Conservation (phyloP, 371 early-diverging fungal species). For the Saksenaea vasiformis region DNA sequence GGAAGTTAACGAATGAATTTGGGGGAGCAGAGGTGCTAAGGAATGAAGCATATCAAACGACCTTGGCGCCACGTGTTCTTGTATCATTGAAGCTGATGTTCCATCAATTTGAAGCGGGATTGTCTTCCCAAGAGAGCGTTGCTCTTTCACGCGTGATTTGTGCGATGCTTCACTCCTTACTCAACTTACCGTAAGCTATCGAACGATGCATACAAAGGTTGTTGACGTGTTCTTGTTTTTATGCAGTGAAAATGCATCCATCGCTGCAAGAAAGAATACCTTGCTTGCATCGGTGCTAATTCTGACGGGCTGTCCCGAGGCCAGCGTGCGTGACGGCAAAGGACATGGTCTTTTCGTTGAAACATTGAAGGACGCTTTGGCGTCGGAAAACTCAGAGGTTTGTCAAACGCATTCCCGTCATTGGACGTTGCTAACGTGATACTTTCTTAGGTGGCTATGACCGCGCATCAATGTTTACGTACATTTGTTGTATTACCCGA, state of each 20-base stretch:
- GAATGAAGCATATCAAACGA: constrained; percentile 28
- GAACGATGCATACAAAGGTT: not conserved
- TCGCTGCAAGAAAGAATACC: constrained; percentile 34
- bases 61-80: constrained; percentile 43
- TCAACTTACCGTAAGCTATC: constrained; percentile 10
- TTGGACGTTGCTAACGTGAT: not conserved
- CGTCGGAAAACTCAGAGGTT: constrained; percentile 33
- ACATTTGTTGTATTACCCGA: constrained; percentile 46
- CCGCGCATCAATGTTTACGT: constrained; percentile 54
- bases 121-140: constrained; percentile 22
- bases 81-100: constrained; percentile 45
- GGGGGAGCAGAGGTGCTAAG: constrained; percentile 27
- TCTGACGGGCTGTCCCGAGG: constrained; percentile 46
- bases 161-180: constrained; percentile 35
- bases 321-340: constrained; percentile 26
- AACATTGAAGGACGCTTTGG: constrained; percentile 28
- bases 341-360: constrained; percentile 26
- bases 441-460: constrained; percentile 31
- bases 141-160: constrained; percentile 34
- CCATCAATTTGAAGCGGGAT: constrained; percentile 31
- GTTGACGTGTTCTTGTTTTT: not conserved
- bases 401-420: not conserved
- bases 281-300: constrained; percentile 44
- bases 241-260: constrained; percentile 6
- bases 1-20: not conserved